Base-by-base conservation (phyloP, 306 rosid genomes). In the Sesbania bispinosa region DNA sequence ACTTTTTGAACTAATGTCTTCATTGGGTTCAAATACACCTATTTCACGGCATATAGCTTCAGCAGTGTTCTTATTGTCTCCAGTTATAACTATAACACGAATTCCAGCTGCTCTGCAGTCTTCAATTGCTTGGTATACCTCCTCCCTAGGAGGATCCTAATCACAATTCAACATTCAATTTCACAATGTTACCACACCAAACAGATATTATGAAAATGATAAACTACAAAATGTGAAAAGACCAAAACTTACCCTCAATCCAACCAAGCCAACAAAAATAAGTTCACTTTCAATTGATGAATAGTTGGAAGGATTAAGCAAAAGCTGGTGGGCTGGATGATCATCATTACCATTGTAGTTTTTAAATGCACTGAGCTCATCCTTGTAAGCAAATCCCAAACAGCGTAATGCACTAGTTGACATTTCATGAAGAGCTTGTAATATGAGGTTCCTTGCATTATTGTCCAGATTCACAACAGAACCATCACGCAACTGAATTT, bases 21-120 rank as follows among this genome's bases (percentile, higher is more conserved):
- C 96, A 75, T 65, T 52, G 39, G 81, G 70, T 32, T 69, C 78
- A 82, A 93, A 94, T 43, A 94, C 98, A 36, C 96, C 98, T 42
- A 94, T 90, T 76, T 94, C 97, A 26, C 75, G 89, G 82, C 98
- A 94, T 67, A 94, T 85, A 63, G 98, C 92, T 85, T 94, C 98
- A 14, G 98, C 97, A 9, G 98, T 94, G 74, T 89, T 77, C 87
- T 89, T 89, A 74, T 94, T 94, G 69, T 94, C 98, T 53, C 97
- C 97, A 0, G 97, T 94, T 55, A 94, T 90, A 41, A 94, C 97
- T 88, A 94, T 90, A 26, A 94, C 96, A 50, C 92, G 96, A 73
- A 93, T 89, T 43, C 98, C 98, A 69, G 98, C 98, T 27, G 96
- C 92, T 83, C 84, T 84, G 83, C 97, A 90, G 86, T 90, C 97